Conservation (phyloP, 2,329 filamentous ascomycete species). For the Sphaceloma murrayae region DNA sequence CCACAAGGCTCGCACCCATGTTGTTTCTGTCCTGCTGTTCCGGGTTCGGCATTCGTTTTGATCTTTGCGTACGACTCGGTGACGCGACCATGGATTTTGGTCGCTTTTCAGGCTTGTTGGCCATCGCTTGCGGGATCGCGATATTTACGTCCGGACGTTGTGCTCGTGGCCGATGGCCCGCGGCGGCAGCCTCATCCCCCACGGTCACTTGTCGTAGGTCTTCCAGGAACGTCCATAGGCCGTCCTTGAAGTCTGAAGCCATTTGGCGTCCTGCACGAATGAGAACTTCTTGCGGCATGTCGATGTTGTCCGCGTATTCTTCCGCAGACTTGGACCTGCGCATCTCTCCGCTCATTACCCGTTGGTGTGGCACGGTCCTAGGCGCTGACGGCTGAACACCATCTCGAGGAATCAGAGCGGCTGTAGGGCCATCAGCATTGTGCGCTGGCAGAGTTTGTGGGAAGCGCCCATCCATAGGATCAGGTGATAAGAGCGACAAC, state of each 20-base stretch:
- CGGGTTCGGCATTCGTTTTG: no score
- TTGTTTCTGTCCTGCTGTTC: no score
- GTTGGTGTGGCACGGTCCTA: slow-evolving; percentile 14
- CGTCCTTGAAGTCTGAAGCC: slow-evolving; percentile 79
- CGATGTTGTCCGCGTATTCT: slow-evolving; percentile 26
- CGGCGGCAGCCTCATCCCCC: slow-evolving; percentile 63
- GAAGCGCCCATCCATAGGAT: slow-evolving; percentile 4
- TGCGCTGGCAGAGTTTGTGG: neutral
- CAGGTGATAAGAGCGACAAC: slow-evolving; percentile 13
- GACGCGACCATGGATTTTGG: slow-evolving; percentile 4
- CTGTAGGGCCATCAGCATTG: neutral
- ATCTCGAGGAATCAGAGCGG: slow-evolving; percentile 3
- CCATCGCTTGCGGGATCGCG: slow-evolving; percentile 9
- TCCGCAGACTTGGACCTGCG: slow-evolving; percentile 12
- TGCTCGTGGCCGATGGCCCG: slow-evolving; percentile 13
- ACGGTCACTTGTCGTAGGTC: slow-evolving; percentile 93
- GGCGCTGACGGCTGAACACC: slow-evolving; percentile 10
- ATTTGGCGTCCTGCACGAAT: slow-evolving; percentile 61
- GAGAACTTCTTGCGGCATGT: slow-evolving; percentile 40
- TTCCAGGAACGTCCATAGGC: slow-evolving; percentile 88
- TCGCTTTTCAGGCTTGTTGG: slow-evolving; percentile 4
- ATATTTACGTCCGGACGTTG: slow-evolving; percentile 13
- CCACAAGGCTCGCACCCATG: no score
- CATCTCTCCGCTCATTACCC: slow-evolving; percentile 13
- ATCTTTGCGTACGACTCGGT: slow-evolving; percentile 15